Conservation (phyloP, 2,329 filamentous ascomycete species). For the Aspergillus pseudoglaucus region DNA sequence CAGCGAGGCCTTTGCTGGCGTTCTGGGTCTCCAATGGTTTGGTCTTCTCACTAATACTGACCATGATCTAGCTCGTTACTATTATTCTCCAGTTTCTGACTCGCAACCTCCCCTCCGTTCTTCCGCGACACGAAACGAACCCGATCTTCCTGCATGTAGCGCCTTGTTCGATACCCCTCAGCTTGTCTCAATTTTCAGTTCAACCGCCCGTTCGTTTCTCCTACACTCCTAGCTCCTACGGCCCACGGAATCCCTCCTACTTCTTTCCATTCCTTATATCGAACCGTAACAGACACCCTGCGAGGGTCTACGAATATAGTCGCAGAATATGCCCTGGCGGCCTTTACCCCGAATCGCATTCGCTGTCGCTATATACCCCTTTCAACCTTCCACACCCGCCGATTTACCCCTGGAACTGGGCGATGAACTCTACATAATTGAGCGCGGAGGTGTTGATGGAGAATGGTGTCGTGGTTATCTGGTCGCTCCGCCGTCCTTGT, state of each 20-base stretch:
- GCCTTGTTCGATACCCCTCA: background rate
- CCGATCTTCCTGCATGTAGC: background rate
- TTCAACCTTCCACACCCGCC: constrained; percentile 75
- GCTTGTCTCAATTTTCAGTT: too few relatives aligned
- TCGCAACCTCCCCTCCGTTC: background rate
- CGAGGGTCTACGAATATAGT: constrained; percentile 12
- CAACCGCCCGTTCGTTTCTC: too few relatives aligned
- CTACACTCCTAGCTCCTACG: too few relatives aligned
- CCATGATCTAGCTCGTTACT: background rate
- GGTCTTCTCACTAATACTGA: background rate
- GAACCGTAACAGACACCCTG: constrained; percentile 14
- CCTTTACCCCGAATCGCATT: constrained; percentile 95
- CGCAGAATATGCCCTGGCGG: constrained; percentile 78
- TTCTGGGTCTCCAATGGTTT: background rate
- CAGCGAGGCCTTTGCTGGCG: too few relatives aligned
- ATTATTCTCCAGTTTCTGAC: constrained; percentile 5
- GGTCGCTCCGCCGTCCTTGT: constrained; percentile 84
- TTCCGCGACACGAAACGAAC: background rate
- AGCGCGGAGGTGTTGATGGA: constrained; percentile 77
- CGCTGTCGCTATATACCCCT: constrained; percentile 92
- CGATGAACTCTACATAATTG: constrained; percentile 97
- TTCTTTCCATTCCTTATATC: constrained; percentile 18
- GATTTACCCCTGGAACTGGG: constrained; percentile 95
- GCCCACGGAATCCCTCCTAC: constrained; percentile 1
- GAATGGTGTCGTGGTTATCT: constrained; percentile 95